Conservation (phyloP, 148 eudicot genomes). For the Arbutus unedo region DNA sequence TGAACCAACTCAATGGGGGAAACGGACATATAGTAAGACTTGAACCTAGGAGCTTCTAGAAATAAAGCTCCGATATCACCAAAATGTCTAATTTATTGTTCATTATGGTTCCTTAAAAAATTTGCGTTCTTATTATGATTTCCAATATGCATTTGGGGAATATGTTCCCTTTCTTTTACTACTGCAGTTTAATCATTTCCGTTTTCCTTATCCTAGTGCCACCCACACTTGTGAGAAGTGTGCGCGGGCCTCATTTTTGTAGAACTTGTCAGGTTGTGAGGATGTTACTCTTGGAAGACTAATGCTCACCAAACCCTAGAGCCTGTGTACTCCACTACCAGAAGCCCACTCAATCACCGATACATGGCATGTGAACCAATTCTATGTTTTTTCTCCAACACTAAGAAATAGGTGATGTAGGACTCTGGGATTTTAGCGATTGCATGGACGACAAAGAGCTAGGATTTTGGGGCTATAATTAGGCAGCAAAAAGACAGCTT, state of each 20-base stretch:
- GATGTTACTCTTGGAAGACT: background rate
- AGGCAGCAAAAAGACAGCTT: background rate
- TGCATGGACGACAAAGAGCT: background rate
- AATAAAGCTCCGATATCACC: background rate
- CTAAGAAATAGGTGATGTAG: background rate
- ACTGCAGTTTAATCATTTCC: background rate
- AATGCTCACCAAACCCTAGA: background rate
- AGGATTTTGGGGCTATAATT: background rate
- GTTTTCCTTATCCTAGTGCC: constrained; percentile 2
- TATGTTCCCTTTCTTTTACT: background rate
- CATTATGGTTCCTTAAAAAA: background rate
- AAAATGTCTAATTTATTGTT: background rate
- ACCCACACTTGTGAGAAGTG: background rate
- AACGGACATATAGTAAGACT: background rate
- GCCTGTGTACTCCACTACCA: background rate
- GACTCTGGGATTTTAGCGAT: background rate
- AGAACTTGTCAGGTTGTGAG: background rate
- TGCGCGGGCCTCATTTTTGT: background rate
- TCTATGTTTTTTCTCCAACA: background rate
- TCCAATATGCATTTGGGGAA: background rate
- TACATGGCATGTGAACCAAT: background rate
- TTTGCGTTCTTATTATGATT: background rate
- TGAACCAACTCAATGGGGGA: background rate
- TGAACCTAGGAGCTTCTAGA: background rate
- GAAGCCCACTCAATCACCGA: background rate